Base-by-base conservation (phyloP, 2,329 filamentous ascomycete genomes). In the Saccharata proteae region DNA sequence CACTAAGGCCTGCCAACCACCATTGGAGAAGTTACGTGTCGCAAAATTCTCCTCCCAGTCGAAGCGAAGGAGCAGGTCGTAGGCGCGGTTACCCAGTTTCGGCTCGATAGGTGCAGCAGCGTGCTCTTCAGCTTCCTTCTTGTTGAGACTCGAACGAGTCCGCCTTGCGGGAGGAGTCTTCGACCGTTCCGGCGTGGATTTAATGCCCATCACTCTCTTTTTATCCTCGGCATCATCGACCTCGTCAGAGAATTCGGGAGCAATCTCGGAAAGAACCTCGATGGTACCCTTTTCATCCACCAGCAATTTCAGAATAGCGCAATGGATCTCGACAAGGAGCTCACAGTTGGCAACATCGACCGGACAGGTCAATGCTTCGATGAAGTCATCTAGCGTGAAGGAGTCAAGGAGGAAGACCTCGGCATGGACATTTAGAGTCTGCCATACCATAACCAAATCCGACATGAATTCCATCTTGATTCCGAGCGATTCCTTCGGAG, bases 341-440 rank as follows among this genome's bases (percentile, higher is more conserved):
- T 94, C 80, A 31, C 90, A 90, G 6, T 79, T 77, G 1, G 74
- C 62, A 14, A 83, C 74, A 19, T 77, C 71, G 0, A 76, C 84
- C 0, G 80, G 71, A 36, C 86, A 78, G 29, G 77, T 70, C 66
- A 98, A 76, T 0, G 86, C 80, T 51, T 96, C 80, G 4, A 93
- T 68, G 46, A 86, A 96, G 53, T 98, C 90, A 52, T 98, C 90
- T 47, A 96, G 92, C 0, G 88, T 96, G 50, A 98, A 98, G 0
- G 88, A 96, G 54, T 98, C 90, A 16, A 98, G 67, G 47, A 83
- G 74, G 49, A 93, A 93, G 12, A 94, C 79, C 47, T 93, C 84
- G 49, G 85, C 93, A 51, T 94, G 94, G n/a, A 98, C 88, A 47
- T 94, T 98, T 19, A 98, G 67, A 0, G 86, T 94, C 45, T 94